phyloP scores from a whole-genome alignment of 371 early-diverging fungal genomes.

The Rhizopus stolonifer region DNA sequence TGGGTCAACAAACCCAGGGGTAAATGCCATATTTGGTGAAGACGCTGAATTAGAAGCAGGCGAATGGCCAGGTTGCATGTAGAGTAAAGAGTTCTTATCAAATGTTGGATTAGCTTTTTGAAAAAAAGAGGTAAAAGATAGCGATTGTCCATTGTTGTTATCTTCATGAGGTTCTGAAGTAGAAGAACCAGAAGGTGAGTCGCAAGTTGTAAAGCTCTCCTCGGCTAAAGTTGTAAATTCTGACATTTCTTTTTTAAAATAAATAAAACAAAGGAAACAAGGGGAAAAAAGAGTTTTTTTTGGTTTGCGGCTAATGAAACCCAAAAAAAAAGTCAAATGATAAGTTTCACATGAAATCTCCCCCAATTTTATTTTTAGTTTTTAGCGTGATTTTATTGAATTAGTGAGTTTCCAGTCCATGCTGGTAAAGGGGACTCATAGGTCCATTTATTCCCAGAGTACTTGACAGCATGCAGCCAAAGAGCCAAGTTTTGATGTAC shows the following conservation, averaged over 20 bases:
- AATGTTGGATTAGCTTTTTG: constrained; percentile 38
- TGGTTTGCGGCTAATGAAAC: neutral
- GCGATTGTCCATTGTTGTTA: constrained; percentile 18
- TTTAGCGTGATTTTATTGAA: too few species aligned
- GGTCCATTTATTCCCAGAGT: constrained; percentile 65
- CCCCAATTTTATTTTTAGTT: too few species aligned
- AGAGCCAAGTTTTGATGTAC: constrained; percentile 66
- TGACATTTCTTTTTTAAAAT: neutral
- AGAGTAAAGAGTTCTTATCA: constrained; percentile 37
- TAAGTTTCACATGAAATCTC: neutral
- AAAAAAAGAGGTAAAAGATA: constrained; percentile 37
- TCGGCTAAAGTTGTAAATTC: constrained; percentile 2
- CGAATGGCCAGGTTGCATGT: constrained; percentile 25
- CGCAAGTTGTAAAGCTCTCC: constrained; percentile 19
- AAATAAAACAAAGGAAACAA: neutral
- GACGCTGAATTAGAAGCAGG: too few species aligned
- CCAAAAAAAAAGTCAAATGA: constrained; percentile 6
- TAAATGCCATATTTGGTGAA: neutral
- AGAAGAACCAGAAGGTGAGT: constrained; percentile 35
- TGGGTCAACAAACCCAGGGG: constrained; percentile 12
- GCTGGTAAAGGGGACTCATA: constrained; percentile 77
- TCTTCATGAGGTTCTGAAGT: constrained; percentile 33
- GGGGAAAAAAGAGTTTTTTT: neutral
- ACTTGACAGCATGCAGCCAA: constrained; percentile 85
- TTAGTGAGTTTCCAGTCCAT: constrained; percentile 83